Conservation (phyloP, 2,329 filamentous ascomycete genomes). For the Ophiocordyceps camponoti-rufipedis region DNA sequence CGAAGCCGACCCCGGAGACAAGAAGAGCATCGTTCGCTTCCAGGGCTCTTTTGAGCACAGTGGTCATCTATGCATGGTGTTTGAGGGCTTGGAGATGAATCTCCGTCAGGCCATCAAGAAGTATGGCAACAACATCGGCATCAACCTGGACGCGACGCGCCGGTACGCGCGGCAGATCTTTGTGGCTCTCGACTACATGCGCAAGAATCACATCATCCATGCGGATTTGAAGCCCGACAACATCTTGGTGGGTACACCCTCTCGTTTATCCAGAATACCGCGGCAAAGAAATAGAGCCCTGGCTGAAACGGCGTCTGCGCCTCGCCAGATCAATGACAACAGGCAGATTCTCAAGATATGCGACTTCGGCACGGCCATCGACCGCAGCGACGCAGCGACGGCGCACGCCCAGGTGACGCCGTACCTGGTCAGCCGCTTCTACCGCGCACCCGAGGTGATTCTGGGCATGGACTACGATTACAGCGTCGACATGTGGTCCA, state of each 20-base stretch:
- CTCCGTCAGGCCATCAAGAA: constrained; percentile 88
- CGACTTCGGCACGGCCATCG: constrained; percentile 89
- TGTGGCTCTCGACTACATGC: constrained; percentile 68
- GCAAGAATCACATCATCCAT: constrained; percentile 84
- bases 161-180: constrained; percentile 92
- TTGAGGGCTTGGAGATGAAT: constrained; percentile 89
- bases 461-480: constrained; percentile 93
- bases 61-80: constrained; percentile 87
- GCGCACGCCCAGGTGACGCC: constrained; percentile 71
- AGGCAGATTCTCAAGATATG: constrained; percentile 83
- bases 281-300: too few species aligned
- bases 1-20: constrained; percentile 69
- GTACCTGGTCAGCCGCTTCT: constrained; percentile 93
- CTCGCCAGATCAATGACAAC: constrained; percentile 50
- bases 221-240: constrained; percentile 97
- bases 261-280: background rate
- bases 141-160: constrained; percentile 74
- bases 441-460: constrained; percentile 92
- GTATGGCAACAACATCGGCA: constrained; percentile 83
- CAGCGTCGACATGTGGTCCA: constrained; percentile 91
- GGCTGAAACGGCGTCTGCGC: background rate
- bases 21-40: constrained; percentile 80
- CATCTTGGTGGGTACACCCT: constrained; percentile 44
- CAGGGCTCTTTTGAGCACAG: constrained; percentile 85
- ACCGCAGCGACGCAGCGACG: constrained; percentile 59